Evolutionary conservation across 345 rosid genomes (phyloP), one percentile per base, ranked within the genome.

Genomic region (Sonneratia caseolaris): DNA sequence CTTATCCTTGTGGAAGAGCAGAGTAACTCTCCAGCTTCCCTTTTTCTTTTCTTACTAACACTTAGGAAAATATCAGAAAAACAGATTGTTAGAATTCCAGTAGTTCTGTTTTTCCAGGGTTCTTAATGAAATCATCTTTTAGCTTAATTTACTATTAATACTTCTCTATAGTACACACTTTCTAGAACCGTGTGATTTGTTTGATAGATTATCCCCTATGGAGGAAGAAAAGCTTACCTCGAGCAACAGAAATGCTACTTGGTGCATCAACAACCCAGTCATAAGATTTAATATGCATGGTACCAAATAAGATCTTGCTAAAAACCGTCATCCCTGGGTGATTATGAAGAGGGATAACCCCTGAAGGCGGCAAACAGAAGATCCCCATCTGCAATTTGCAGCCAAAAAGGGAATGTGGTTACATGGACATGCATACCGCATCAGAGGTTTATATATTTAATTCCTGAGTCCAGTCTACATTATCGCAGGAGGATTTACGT

Each of bases 321-420:
- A 96, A 96, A 49, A 96, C 98, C 0, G 98, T 96, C 99, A 96
- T 96, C 74, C 87, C 91, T 5, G 99, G 98, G 82, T 96, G 99
- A 69, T 96, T 89, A 76, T 96, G 99, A 64, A 96, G 96, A 1
- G 98, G 99, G 78, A 96, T 84, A 67, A 87, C 94, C 66, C 89
- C 92, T 19, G 87, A 81, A 13, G 94, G 92, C 6, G 98, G 99
- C 81, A 96, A 87, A 80, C 98, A 92, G 79, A 91, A 96, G 73
- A 96, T 91, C 64, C 91, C 98, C 67, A 96, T 91, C 99, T 96
- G 85, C 68, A 40, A 79, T 2, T 68, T 72, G 49, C 51, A 21
- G 66, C 64, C 48, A 13, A 68, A 69, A 40, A 6, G 24, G 42
- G 35, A 73, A 24, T 47, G 15, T 70, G 12, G 14, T 27, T 27